These are phyloP conservation scores for Cardiospermum halicacabum DNA, from an alignment of 345 rosid species.

Conservation along the genomic window DNA sequence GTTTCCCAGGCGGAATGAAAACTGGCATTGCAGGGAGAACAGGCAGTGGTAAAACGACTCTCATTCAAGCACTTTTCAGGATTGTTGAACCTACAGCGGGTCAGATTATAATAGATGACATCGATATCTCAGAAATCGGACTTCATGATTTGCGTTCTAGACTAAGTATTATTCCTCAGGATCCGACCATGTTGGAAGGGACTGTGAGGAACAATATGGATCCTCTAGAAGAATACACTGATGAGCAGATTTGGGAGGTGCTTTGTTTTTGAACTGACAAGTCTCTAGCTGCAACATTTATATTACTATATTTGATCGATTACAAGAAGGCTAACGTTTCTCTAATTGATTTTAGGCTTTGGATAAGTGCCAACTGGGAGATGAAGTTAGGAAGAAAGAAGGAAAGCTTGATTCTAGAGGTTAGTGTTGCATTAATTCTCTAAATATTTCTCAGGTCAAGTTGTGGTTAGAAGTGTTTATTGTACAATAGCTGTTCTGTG, in stretches of 20 bases:
- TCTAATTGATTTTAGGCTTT: conserved; percentile 33
- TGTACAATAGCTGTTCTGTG: not conserved
- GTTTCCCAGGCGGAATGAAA: conserved; percentile 43
- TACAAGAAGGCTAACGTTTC: not conserved
- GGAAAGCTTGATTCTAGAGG: conserved; percentile 45
- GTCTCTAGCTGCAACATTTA: not conserved
- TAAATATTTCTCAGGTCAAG: not conserved
- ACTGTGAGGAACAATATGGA: conserved; percentile 52
- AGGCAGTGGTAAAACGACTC: conserved; percentile 65
- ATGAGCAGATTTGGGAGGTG: conserved; percentile 58
- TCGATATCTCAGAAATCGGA: conserved; percentile 47
- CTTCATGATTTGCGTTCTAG: conserved; percentile 58
- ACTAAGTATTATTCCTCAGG: conserved; percentile 61
- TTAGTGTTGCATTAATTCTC: not conserved
- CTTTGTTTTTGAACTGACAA: conserved; percentile 8
- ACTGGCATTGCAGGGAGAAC: conserved; percentile 66
- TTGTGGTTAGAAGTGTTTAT: not conserved
- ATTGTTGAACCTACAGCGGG: conserved; percentile 59
- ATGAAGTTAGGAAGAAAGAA: conserved; percentile 50
- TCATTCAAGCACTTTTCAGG: conserved; percentile 55
- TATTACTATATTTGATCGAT: not conserved
- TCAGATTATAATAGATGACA: conserved; percentile 46
- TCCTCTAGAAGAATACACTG: conserved; percentile 52
- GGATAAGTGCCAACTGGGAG: conserved; percentile 49
- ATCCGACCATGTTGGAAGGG: conserved; percentile 76